Base-by-base conservation (phyloP, 306 rosid genomes). In the Cucumis cinereus region DNA sequence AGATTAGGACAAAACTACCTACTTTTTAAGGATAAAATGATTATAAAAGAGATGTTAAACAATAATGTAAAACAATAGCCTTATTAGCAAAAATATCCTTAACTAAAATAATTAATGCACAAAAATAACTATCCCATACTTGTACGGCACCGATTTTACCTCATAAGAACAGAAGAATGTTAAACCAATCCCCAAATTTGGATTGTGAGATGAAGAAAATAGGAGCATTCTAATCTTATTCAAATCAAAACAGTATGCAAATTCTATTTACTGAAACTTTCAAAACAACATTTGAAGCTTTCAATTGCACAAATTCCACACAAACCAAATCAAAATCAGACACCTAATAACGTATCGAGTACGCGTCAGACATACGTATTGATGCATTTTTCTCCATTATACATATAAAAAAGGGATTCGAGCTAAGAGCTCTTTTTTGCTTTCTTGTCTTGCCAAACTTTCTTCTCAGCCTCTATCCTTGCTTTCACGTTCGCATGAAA, bases 401-500 rank as follows among this genome's bases (percentile, higher is more conserved):
- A 38, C 5, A 24, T 10, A 26, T 68, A 22, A 20, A 45, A 9
- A 15, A 72, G 64, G 62, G 24, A 56, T 77, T 70, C 61, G 63
- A 82, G 54, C 84, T 82, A 93, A 4, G 86, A 83, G 53, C 85
- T 56, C 76, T 87, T 74, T 30, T 79, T 86, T 80, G 83, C 85
- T 84, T 89, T 89, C 73, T 81, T 79, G 52, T 86, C 96, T 75
- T 83, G 50, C 96, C 93, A 91, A 14, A 81, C 89, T 6, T 80
- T 76, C 73, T 80, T 87, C 40, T 87, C 80, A 45, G 84, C 82
- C 63, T 86, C 90, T 47, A 93, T 47, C 80, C 71, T 86, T 45
- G 85, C 91, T 73, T 80, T 79, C 53, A 91, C 94, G 66, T 0
- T 75, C 33, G 91, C 81, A 40, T 81, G 91, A 78, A 93, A 93